Evolutionary conservation across 768 basidiomycete genomes (phyloP), one percentile per base, ranked within the genome.

Genomic region (Cystofilobasidium capitatum): DNA sequence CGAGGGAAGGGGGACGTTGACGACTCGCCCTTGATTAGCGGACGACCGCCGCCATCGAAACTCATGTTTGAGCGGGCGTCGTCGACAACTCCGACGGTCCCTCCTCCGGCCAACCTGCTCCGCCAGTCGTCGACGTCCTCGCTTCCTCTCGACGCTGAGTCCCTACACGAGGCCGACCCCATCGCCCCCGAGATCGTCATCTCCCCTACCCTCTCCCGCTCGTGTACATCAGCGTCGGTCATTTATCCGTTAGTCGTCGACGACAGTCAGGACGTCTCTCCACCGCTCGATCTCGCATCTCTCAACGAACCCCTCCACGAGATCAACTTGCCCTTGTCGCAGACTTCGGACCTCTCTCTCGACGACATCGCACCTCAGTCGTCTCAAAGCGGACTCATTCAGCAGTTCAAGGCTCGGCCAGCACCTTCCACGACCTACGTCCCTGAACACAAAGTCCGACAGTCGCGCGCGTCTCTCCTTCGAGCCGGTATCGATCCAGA

Each of bases 401-500:
- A 49, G 24, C 47, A 58, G 6, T 58, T 40, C 39, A 39, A 17
- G 13, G 58, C 58, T 13, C 58, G 58, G 3, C 59, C 40, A 10
- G 26, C 59, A 7, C 59, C 59, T 1, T 17, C 59, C 10, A 40
- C 59, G 42, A 61, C 59, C 8, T 55, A 33, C 29, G 51, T n/a
- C 14, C 51, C 59, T n/a, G 59, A 61, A 8, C 37, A 44, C 42
- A 20, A n/a, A 10, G 37, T 40, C 3, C 59, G 59, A 2, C 59
- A 61, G 29, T 61, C 59, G 16, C 37, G 59, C 29, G 40, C 59
- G n/a, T 61, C 59, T 5, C 40, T 61, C 8, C 40, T 61, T 10
- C 39, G 59, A 1, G 59, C 59, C 3, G 59, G 59, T 3, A 12
- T 61, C 42, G 59, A 61, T 31, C 51, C 31, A 16, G 51, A 55